phyloP scores from a whole-genome alignment of 805 yeast genomes.

The Ogataea trehaloabstinens region DNA sequence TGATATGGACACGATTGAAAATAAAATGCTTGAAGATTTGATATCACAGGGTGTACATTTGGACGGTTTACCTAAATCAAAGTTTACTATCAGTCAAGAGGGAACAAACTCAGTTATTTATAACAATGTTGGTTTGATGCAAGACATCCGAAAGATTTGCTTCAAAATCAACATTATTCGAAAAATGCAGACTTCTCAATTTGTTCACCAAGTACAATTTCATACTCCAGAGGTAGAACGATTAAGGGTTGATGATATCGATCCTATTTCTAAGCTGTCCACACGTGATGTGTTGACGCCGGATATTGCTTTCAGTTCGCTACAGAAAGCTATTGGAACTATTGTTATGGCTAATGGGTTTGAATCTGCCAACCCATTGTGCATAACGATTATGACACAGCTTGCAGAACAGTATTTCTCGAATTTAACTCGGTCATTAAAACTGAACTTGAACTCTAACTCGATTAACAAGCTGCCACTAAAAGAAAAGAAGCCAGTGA shows the following conservation, averaged over 20 bases:
- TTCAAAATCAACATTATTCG: constrained; percentile 84
- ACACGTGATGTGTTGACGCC: constrained; percentile 63
- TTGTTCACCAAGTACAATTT: constrained; percentile 70
- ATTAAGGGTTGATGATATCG: constrained; percentile 67
- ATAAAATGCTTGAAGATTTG: constrained; percentile 39
- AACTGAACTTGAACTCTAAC: constrained; percentile 65
- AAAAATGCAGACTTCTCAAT: constrained; percentile 84
- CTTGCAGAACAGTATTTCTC: constrained; percentile 78
- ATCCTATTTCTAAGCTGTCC: constrained; percentile 69
- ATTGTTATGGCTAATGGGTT: constrained; percentile 90
- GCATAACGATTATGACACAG: constrained; percentile 77
- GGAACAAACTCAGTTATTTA: constrained; percentile 64
- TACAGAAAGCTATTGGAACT: constrained; percentile 71
- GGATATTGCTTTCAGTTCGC: constrained; percentile 61
- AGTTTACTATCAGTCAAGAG: constrained; percentile 40
- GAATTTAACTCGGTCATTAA: constrained; percentile 69
- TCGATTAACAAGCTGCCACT: constrained; percentile 41
- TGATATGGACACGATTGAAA: constrained; percentile 43
- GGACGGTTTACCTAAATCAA: constrained; percentile 38
- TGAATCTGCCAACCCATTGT: constrained; percentile 76
- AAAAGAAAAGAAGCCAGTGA: constrained; percentile 21
- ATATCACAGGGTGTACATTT: constrained; percentile 26
- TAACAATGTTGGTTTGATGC: constrained; percentile 74
- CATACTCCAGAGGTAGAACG: constrained; percentile 64
- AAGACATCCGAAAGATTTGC: constrained; percentile 83